Percentiles rank a stretch among this genome's conserved stretches.
Evolutionary conservation across 306 rosid species (phyloP).

Genomic region (Quercus suber): DNA sequence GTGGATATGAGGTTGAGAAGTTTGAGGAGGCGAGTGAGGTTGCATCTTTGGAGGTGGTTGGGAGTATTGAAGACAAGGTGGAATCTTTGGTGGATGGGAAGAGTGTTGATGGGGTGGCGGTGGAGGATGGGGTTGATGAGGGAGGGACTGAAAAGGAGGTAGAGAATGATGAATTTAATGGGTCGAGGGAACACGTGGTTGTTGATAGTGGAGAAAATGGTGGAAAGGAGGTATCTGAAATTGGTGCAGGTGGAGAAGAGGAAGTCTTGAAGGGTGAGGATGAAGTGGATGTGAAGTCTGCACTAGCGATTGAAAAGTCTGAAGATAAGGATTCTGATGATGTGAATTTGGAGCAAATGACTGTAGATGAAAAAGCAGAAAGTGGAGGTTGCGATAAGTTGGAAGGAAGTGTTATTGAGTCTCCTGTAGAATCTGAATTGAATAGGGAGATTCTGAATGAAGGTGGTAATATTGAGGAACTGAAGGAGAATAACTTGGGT

Average conservation of each 20-base stretch:
- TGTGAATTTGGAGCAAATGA: constrained; percentile 26
- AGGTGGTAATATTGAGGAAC: constrained; percentile 24
- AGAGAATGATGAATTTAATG: constrained; percentile 18
- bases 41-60: neutral
- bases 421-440: constrained; percentile 34
- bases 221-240: constrained; percentile 33
- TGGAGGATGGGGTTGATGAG: constrained; percentile 33
- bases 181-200: constrained; percentile 15
- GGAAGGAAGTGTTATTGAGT: constrained; percentile 29
- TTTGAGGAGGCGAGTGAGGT: constrained; percentile 51
- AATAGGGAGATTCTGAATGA: constrained; percentile 25
- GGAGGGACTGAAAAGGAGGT: constrained; percentile 33
- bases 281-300: constrained; percentile 24
- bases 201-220: constrained; percentile 25
- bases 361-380: constrained; percentile 24
- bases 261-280: constrained; percentile 29
- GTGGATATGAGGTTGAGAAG: constrained; percentile 27
- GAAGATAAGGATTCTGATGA: constrained; percentile 38
- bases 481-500: constrained; percentile 27
- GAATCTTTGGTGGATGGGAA: constrained; percentile 2
- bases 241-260: constrained; percentile 23
- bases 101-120: constrained; percentile 10
- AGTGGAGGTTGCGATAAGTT: constrained; percentile 29
- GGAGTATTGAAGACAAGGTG: constrained; percentile 16
- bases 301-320: constrained; percentile 14